Evolutionary conservation across 2,329 filamentous ascomycete genomes (phyloP).

Genomic region (Orbilia ellipsospora): DNA sequence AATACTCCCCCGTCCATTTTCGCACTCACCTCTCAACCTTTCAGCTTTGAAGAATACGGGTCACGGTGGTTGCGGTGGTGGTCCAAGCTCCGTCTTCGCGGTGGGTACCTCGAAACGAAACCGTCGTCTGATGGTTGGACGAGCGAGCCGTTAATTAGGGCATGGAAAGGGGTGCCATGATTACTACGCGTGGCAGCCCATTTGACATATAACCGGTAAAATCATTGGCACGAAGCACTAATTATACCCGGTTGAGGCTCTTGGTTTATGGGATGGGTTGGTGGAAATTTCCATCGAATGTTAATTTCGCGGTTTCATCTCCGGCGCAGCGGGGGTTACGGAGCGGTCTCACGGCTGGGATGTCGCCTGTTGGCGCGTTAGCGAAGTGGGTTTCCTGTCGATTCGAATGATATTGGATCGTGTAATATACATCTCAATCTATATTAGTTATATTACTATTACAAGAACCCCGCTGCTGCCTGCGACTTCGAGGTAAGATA

Average conservation of each 20-base stretch:
- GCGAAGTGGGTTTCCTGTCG: conserved; percentile 36
- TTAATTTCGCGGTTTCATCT: conserved; percentile 46
- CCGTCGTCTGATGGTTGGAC: background rate
- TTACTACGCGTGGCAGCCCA: conserved; percentile 19
- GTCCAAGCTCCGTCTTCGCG: background rate
- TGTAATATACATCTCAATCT: background rate
- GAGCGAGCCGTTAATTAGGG: conserved; percentile 23
- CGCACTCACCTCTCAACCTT: too few relatives aligned
- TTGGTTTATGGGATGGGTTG: conserved; percentile 14
- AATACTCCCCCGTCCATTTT: background rate
- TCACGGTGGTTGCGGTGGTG: background rate
- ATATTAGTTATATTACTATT: background rate
- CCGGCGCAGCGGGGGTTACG: conserved; percentile 46
- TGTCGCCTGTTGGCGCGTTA: conserved; percentile 47
- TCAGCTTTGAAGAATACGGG: too few relatives aligned
- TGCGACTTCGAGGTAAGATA: conserved; percentile 4
- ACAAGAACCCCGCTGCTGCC: conserved; percentile 17
- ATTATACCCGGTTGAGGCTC: conserved; percentile 22
- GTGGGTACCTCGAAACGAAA: too few relatives aligned
- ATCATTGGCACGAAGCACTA: conserved; percentile 19
- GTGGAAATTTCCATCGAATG: conserved; percentile 31
- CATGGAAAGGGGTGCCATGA: conserved; percentile 23
- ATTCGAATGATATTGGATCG: conserved; percentile 4
- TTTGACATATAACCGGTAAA: conserved; percentile 31
- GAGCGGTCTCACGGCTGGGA: conserved; percentile 45